Percentiles rank a stretch among this genome's conserved stretches.
These are phyloP conservation scores for Oryza brachyantha DNA, from an alignment of 176 grass and related monocot species.

Conservation along the genomic window DNA sequence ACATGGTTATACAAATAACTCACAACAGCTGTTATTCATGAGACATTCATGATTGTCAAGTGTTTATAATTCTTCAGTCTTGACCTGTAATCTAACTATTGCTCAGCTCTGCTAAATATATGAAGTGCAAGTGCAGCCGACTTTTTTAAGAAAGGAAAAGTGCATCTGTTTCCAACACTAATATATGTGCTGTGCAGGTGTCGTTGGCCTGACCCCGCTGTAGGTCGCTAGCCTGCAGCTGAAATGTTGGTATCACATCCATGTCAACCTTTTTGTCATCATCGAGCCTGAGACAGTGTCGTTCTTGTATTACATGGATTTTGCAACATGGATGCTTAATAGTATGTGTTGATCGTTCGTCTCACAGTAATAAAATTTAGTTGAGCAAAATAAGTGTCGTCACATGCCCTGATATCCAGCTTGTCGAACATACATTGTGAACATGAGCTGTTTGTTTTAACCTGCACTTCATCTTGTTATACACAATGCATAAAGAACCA, in stretches of 20 bases:
- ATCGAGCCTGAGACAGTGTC: background rate
- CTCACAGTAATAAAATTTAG: constrained; percentile 14
- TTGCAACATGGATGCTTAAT: constrained; percentile 21
- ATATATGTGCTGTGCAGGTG: constrained; percentile 52
- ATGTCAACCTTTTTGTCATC: constrained; percentile 18
- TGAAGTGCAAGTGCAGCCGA: background rate
- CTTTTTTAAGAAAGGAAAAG: background rate
- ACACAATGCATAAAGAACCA: background rate
- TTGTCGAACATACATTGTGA: constrained; percentile 22
- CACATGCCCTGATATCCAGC: background rate
- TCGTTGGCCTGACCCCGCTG: constrained; percentile 80
- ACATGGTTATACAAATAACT: background rate
- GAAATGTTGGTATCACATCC: background rate
- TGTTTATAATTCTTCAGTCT: background rate
- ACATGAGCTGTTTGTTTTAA: constrained; percentile 7
- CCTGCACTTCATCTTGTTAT: background rate
- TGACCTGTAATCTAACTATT: background rate
- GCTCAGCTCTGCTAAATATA: background rate
- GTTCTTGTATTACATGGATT: constrained; percentile 33
- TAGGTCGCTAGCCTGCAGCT: constrained; percentile 20
- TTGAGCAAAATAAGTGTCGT: constrained; percentile 31
- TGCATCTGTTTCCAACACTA: constrained; percentile 1
- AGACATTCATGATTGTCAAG: background rate
- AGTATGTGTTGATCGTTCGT: constrained; percentile 28
- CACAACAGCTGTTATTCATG: background rate